A percentile compares a stretch with the other conserved stretches of the same genome.
Conservation (phyloP, 2,329 filamentous ascomycete genomes). For the Colletotrichum orchidophilum region DNA sequence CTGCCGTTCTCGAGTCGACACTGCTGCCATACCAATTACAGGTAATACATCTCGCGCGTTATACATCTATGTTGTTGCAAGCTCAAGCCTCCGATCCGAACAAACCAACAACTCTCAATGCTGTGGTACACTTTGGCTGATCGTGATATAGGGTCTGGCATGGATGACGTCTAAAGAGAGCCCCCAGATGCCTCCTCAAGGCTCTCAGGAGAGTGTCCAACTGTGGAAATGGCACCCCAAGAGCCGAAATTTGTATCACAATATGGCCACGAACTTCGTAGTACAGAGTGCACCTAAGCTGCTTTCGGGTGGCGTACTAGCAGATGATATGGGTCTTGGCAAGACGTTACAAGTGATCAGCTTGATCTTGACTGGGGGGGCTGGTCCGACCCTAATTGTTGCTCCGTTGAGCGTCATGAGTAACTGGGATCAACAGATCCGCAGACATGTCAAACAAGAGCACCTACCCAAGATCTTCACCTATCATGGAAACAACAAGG, state of each 20-base stretch:
- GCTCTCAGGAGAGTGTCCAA: slow-evolving; percentile 71
- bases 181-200: slow-evolving; percentile 68
- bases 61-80: background rate
- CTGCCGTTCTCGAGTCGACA: slow-evolving; percentile 68
- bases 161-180: slow-evolving; percentile 85
- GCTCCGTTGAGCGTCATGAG: slow-evolving; percentile 88
- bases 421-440: slow-evolving; percentile 87
- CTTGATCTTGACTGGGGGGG: slow-evolving; percentile 69
- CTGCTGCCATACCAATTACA: slow-evolving; percentile 83
- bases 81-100: background rate
- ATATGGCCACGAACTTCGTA: slow-evolving; percentile 77
- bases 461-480: slow-evolving; percentile 72
- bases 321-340: slow-evolving; percentile 92
- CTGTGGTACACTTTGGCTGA: background rate
- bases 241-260: slow-evolving; percentile 59
- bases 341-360: slow-evolving; percentile 91
- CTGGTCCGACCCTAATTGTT: slow-evolving; percentile 78
- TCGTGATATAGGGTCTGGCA: slow-evolving; percentile 70
- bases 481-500: slow-evolving; percentile 75
- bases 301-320: slow-evolving; percentile 83
- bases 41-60: slow-evolving; percentile 41
- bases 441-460: slow-evolving; percentile 74
- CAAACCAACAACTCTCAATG: background rate
- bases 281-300: slow-evolving; percentile 67
- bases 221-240: slow-evolving; percentile 73